phyloP scores from a whole-genome alignment of 78 protist species.

The Cavenderia fasciculata region DNA sequence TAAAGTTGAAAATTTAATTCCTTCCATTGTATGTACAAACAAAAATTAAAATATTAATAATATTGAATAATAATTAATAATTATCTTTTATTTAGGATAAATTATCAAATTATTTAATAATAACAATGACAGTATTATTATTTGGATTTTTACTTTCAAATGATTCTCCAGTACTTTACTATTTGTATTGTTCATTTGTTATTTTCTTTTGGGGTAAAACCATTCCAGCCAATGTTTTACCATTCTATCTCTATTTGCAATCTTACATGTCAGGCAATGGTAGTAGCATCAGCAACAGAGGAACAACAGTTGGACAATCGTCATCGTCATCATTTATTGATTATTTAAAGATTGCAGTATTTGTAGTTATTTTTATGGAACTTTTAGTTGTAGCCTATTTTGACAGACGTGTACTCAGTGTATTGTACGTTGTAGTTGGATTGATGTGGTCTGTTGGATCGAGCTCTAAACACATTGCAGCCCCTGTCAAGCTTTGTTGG shows the following conservation, averaged over 20 bases:
- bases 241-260: slow-evolving; percentile 33
- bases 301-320: neutral
- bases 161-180: slow-evolving; percentile 67
- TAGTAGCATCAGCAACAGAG: neutral
- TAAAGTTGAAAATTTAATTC: neutral
- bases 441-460: neutral
- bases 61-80: neutral
- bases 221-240: slow-evolving; percentile 54
- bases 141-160: slow-evolving; percentile 27
- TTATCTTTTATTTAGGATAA: neutral
- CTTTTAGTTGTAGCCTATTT: slow-evolving; percentile 66
- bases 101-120: slow-evolving; percentile 1
- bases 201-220: slow-evolving; percentile 69
- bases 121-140: neutral
- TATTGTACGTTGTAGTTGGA: slow-evolving; percentile 16
- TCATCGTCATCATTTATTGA: neutral
- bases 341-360: too few relatives aligned
- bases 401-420: slow-evolving; percentile 29
- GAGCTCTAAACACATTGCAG: neutral
- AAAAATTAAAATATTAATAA: neutral
- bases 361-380: slow-evolving; percentile 43
- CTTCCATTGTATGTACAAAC: neutral
- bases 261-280: too few relatives aligned
- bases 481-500: slow-evolving; percentile 50
- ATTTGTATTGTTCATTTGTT: slow-evolving; percentile 46